Percentiles rank a stretch among this genome's conserved stretches.
These are phyloP conservation scores for Dactylellina leptospora DNA, from an alignment of 2,329 filamentous ascomycete genomes.

Conservation along the genomic window DNA sequence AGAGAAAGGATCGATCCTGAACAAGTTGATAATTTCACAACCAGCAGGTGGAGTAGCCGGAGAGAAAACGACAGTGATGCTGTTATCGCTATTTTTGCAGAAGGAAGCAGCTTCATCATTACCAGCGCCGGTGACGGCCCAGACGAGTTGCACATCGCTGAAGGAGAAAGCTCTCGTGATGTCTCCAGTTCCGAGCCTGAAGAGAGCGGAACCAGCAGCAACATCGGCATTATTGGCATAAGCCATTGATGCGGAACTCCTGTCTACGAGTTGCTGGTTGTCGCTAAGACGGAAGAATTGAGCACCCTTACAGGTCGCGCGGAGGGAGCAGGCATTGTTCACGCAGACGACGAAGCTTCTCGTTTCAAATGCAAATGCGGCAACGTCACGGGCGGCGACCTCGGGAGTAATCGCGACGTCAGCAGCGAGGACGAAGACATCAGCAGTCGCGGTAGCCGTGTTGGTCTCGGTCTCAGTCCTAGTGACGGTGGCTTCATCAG, in stretches of 20 bases:
- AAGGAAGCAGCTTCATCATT: constrained; percentile 1
- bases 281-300: constrained; percentile 30
- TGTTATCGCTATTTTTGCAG: constrained; percentile 36
- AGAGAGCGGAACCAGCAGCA: constrained; percentile 18
- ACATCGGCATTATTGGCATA: constrained; percentile 33
- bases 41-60: constrained; percentile 1
- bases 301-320: constrained; percentile 16
- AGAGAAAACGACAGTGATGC: constrained; percentile 19
- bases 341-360: constrained; percentile 23
- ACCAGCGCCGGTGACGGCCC: constrained; percentile 1
- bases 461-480: not conserved
- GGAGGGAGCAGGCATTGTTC: constrained; percentile 30
- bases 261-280: constrained; percentile 12
- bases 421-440: constrained; percentile 24
- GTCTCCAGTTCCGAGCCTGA: constrained; percentile 35
- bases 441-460: not conserved
- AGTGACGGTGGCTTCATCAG: not conserved
- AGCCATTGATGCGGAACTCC: not conserved
- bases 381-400: not conserved
- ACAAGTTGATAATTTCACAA: constrained; percentile 12
- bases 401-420: constrained; percentile 1
- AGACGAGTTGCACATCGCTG: constrained; percentile 13
- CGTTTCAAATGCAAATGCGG: not conserved
- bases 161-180: constrained; percentile 27
- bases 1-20: constrained; percentile 21